phyloP scores from a whole-genome alignment of 2,329 filamentous ascomycete species.

The Elsinoe batatas region DNA sequence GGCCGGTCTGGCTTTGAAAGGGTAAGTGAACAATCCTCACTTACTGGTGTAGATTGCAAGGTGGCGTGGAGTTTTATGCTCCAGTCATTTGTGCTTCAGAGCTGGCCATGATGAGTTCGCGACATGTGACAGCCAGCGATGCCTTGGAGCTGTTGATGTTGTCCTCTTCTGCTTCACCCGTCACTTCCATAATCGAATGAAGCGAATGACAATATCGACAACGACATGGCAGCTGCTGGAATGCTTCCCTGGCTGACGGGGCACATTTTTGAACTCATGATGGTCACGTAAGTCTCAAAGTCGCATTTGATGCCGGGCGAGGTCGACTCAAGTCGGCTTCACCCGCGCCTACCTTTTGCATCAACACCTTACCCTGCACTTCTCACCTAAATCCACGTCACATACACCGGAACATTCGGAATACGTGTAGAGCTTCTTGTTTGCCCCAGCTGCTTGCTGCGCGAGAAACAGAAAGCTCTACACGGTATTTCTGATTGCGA shows the following conservation, averaged over 20 bases:
- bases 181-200: neutral
- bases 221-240: neutral
- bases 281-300: conserved; percentile 9
- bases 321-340: neutral
- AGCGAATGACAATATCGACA: neutral
- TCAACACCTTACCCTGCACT: neutral
- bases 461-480: neutral
- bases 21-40: neutral
- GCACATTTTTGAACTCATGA: conserved; percentile 10
- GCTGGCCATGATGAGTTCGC: neutral
- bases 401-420: neutral
- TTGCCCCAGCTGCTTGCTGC: neutral
- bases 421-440: neutral
- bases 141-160: neutral
- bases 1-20: conserved; percentile 13
- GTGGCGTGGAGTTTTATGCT: neutral
- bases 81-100: conserved; percentile 4
- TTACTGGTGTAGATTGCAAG: neutral
- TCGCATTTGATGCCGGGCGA: neutral
- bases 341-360: conserved; percentile 5
- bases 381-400: neutral
- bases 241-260: conserved; percentile 10
- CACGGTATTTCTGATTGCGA: neutral
- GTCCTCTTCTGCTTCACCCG: neutral
- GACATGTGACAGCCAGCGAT: neutral